Conservation (phyloP, 495 filamentous ascomycete species). For the Neurospora tetrasperma region DNA sequence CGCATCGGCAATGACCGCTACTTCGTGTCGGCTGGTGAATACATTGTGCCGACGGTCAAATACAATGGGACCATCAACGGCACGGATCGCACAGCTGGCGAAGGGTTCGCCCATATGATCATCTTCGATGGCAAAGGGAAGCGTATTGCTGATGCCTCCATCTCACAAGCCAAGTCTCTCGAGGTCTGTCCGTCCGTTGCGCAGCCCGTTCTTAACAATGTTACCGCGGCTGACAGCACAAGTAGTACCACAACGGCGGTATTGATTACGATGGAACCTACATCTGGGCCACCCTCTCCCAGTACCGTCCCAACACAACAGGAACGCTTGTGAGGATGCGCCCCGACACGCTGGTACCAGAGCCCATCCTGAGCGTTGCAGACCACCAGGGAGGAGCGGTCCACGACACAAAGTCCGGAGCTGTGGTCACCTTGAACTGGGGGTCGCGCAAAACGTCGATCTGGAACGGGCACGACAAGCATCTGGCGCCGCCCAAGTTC, state of each 20-base stretch:
- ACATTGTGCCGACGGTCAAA: slow-evolving; percentile 16
- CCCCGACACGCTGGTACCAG: slow-evolving; percentile 19
- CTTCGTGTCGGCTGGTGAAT: slow-evolving; percentile 25
- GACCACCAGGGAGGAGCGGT: slow-evolving; percentile 30
- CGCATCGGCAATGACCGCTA: slow-evolving; percentile 23
- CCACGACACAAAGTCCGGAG: slow-evolving; percentile 19
- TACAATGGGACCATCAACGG: slow-evolving; percentile 22
- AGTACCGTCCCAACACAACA: slow-evolving; percentile 31
- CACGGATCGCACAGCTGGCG: slow-evolving; percentile 21
- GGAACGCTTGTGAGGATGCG: slow-evolving; percentile 25
- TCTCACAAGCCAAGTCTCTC: slow-evolving; percentile 17
- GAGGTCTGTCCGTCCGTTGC: slow-evolving; percentile 5
- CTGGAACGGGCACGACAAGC: slow-evolving; percentile 18
- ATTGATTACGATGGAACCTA: slow-evolving; percentile 33
- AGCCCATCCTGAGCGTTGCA: slow-evolving; percentile 14
- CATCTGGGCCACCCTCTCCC: slow-evolving; percentile 25
- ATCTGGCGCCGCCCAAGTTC: slow-evolving; percentile 16
- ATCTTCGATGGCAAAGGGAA: slow-evolving; percentile 24
- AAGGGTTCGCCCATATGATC: slow-evolving; percentile 26
- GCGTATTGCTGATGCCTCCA: slow-evolving; percentile 25
- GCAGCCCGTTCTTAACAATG: neutral
- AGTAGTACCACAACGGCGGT: slow-evolving; percentile 25
- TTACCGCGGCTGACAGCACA: neutral
- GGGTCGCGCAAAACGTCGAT: slow-evolving; percentile 21
- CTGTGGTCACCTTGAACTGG: slow-evolving; percentile 29